Evolutionary conservation across 2,329 filamentous ascomycete species (phyloP), one percentile per base, ranked within the genome.

Genomic region (Xylaria digitata): DNA sequence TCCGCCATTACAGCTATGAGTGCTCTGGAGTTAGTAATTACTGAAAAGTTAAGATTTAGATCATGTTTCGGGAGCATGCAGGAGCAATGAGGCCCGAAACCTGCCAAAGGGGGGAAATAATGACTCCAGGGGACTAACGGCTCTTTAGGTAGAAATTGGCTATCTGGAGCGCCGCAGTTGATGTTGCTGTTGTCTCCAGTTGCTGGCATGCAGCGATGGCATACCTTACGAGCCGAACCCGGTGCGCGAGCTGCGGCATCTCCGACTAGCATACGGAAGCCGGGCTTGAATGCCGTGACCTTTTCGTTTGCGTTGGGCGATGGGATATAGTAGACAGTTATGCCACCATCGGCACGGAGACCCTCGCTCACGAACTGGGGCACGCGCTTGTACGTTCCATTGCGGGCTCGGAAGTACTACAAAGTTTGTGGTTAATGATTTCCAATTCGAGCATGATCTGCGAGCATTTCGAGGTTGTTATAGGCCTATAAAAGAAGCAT

Each of bases 231-330:
- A 6, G 70, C 71, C 15, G 58, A 32, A 43, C 67, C 54, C 17
- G 63, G 61, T 1, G 71, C 68, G n/a, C 53, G 37, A 19, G 73
- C 65, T 23, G 68, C 65, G 21, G 78, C 76, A 53, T 84, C 79
- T 30, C 82, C 82, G 11, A 80, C 77, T 15, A 84, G 79, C 82
- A 84, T 83, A 49, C 82, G 80, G 78, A 84, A 84, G 9, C 82
- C 78, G 13, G 78, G 78, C 71, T 76, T 80, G 72, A 83, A 83
- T 0, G 81, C 81, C 0, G 80, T 82, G 1, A 82, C 80, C 17
- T 76, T 78, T 13, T 76, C 73, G 4, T 75, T 78, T 1, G 75
- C 76, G 0, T 69, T 65, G 13, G 72, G 65, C 9, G 71, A 55
- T 1, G 72, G 72, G 55, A 76, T 77, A 26, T 77, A 77, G 55